Conservation (phyloP, 2,329 filamentous ascomycete genomes). For the Lecanicillium sp. region DNA sequence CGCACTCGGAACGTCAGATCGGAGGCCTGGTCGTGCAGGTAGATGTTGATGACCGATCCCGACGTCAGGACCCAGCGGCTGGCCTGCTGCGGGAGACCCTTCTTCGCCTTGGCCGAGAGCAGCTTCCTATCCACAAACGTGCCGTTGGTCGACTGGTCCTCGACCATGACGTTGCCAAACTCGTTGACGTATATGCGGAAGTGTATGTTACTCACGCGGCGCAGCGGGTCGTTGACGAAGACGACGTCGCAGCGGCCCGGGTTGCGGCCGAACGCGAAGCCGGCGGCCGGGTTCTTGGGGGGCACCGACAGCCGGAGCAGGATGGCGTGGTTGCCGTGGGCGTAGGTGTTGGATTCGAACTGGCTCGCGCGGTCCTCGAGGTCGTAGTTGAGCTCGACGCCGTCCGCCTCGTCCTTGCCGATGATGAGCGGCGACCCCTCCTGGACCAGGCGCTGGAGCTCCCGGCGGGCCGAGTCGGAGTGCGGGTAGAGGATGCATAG, state of each 20-base stretch:
- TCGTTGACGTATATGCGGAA: slow-evolving; percentile 89
- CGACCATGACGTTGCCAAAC: slow-evolving; percentile 82
- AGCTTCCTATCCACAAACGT: slow-evolving; percentile 74
- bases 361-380: slow-evolving; percentile 43
- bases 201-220: slow-evolving; percentile 86
- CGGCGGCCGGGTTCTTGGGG: slow-evolving; percentile 60
- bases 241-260: slow-evolving; percentile 62
- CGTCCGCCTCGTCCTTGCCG: slow-evolving; percentile 41
- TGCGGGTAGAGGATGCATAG: slow-evolving; percentile 81
- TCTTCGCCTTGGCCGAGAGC: slow-evolving; percentile 43
- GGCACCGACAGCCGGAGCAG: slow-evolving; percentile 72
- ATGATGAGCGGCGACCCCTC: slow-evolving; percentile 45
- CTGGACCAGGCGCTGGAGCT: slow-evolving; percentile 51
- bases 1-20: slow-evolving; percentile 81
- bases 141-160: slow-evolving; percentile 94
- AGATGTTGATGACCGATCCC: slow-evolving; percentile 68
- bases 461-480: slow-evolving; percentile 63
- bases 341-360: slow-evolving; percentile 39
- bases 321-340: slow-evolving; percentile 58
- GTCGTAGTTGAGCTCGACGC: slow-evolving; percentile 46
- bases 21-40: slow-evolving; percentile 41
- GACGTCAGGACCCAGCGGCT: slow-evolving; percentile 59
- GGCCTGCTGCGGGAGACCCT: slow-evolving; percentile 26
- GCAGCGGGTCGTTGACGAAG: slow-evolving; percentile 59
- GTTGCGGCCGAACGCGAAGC: slow-evolving; percentile 86